Percentiles rank a stretch among this genome's conserved stretches.
These are phyloP conservation scores for Neurospora sp. DNA, from an alignment of 495 filamentous ascomycete species.

Conservation along the genomic window DNA sequence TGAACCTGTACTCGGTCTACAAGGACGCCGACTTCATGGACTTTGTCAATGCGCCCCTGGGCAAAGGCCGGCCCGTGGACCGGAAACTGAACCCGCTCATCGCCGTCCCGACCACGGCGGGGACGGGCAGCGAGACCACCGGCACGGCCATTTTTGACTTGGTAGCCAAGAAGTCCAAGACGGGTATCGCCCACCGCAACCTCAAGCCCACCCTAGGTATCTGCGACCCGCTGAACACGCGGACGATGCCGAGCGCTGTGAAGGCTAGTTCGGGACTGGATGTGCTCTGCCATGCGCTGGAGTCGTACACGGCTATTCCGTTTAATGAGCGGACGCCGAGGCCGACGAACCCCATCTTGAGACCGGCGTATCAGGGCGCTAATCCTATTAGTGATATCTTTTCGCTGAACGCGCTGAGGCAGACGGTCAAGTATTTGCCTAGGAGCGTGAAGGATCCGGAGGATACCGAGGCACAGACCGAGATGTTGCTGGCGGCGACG, in stretches of 20 bases:
- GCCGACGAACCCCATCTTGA: conserved; percentile 78
- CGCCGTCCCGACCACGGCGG: conserved; percentile 90
- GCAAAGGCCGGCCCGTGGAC: conserved; percentile 74
- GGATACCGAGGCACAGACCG: conserved; percentile 77
- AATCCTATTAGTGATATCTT: conserved; percentile 98
- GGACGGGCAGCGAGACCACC: conserved; percentile 91
- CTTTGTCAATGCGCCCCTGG: conserved; percentile 94
- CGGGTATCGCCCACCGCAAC: conserved; percentile 86
- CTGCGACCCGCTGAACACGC: conserved; percentile 90
- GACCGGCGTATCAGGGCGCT: conserved; percentile 92
- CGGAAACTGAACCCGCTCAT: conserved; percentile 73
- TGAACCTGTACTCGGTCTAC: conserved; percentile 89
- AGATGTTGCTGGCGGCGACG: conserved; percentile 94
- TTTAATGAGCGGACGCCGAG: conserved; percentile 75
- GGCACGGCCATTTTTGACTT: conserved; percentile 98
- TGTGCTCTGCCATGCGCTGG: conserved; percentile 86
- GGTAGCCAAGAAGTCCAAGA: conserved; percentile 78
- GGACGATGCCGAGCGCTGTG: conserved; percentile 88
- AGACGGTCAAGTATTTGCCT: conserved; percentile 83
- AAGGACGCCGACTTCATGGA: conserved; percentile 87
- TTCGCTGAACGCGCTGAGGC: conserved; percentile 67
- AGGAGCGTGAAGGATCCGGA: conserved; percentile 77
- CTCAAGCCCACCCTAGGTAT: conserved; percentile 94
- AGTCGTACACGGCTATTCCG: conserved; percentile 94
- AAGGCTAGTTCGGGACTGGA: conserved; percentile 83